These are phyloP conservation scores for Saccharomyces paradoxus DNA, from an alignment of 805 yeast genomes.

Conservation along the genomic window DNA sequence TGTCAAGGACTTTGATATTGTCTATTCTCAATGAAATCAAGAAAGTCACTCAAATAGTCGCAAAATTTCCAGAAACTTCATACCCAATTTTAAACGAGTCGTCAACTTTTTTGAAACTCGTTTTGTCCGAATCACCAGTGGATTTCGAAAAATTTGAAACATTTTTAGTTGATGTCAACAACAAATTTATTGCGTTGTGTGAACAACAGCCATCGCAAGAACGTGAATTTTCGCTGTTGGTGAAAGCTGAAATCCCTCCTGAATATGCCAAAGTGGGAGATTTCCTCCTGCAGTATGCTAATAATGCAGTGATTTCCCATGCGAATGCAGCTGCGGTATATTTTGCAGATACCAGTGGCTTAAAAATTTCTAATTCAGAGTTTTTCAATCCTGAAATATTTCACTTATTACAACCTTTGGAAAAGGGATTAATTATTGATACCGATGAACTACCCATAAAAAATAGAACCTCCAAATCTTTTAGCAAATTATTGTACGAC, in stretches of 20 bases:
- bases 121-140: conserved; percentile 40
- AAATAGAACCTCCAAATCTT: conserved; percentile 25
- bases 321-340: conserved; percentile 25
- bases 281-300: conserved; percentile 23
- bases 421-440: conserved; percentile 39
- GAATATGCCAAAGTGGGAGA: conserved; percentile 28
- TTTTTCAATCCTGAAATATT: conserved; percentile 24
- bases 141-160: conserved; percentile 50
- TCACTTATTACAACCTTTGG: conserved; percentile 33
- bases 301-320: conserved; percentile 24
- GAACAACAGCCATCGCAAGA: conserved; percentile 22
- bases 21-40: conserved; percentile 62
- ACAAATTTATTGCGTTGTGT: conserved; percentile 22
- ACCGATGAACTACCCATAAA: conserved; percentile 45
- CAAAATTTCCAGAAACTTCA: conserved; percentile 47
- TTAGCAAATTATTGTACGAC: conserved; percentile 30
- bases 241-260: conserved; percentile 56
- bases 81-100: conserved; percentile 33
- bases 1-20: conserved; percentile 58
- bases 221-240: conserved; percentile 35
- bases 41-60: conserved; percentile 46
- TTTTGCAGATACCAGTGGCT: conserved; percentile 26
- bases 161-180: conserved; percentile 51
- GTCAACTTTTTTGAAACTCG: conserved; percentile 24
- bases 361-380: conserved; percentile 26